Base-by-base conservation (phyloP, 345 rosid species). In the Microcos paniculata region DNA sequence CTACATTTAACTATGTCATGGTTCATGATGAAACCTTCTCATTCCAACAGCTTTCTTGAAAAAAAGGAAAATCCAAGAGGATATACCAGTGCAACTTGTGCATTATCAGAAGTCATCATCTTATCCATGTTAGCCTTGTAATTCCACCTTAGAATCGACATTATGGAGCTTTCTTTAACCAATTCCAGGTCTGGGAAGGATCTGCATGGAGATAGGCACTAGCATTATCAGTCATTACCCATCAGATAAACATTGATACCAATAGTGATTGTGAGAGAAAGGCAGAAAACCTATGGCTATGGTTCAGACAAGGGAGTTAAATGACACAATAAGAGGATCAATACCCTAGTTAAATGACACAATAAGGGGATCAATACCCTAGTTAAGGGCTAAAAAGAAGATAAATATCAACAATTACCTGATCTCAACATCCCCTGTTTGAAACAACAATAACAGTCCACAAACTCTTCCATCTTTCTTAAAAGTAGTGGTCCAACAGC, bases 141-240 rank as follows among this genome's bases (percentile, higher is more conserved):
- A 80, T 80, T 86, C 91, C 91, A 88, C 76, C 87, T 85, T 42
- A 88, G 77, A 62, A 84, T 85, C 61, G 86, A 80, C 85, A 77
- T 75, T 76, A 85, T 72, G 24, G 88, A 81, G 79, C 75, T 83
- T 81, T 83, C 90, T 49, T 80, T 77, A 71, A 86, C 81, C 83
- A 86, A 80, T 70, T 80, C 84, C 73, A 88, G 77, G 75, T 86
- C 82, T 21, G 90, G 88, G 48, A 86, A 80, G 49, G 90, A 86
- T 63, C 92, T 88, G 85, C 57, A 64, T 14, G 24, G 26, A 76
- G 68, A 45, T 28, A 46, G 19, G 57, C n/a, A 62, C 19, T 18
- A 61, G 19, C 62, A 70, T 61, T 35, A 68, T 74, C 71, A 38
- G 66, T 71, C 64, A 40, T 58, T 71, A n/a, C 59, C 65, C 58